Base-by-base conservation (phyloP, 371 early-diverging fungal genomes). In the Mucor irregularis region DNA sequence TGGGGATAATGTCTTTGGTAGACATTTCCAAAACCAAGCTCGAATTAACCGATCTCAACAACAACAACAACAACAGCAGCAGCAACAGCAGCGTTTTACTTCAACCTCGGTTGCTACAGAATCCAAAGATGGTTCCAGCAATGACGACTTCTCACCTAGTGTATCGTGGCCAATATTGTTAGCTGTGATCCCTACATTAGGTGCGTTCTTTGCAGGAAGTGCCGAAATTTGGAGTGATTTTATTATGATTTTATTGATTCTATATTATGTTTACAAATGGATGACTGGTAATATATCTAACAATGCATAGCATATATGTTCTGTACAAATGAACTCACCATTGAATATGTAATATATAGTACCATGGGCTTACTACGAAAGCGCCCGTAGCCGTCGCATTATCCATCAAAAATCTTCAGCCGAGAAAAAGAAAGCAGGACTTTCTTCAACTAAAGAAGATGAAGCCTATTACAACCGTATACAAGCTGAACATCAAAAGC, bases 361-460 rank as follows among this genome's bases (percentile, higher is more conserved):
- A 4, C 88, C 88, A 10, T 88, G 88, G 88, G 74, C 81, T 40
- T 74, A 86, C 42, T 88, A 88, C 57, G 81, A 85, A 62, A 80
- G 84, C 44, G 84, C 86, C 22, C 68, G 80, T 31, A 71, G 73
- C 9, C 60, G 83, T 46, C 71, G 84, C 24, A 61, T 76, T 22
- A 55, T 84, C 10, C 69, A 78, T 58, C 58, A 53, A 19, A 34
- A 37, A 2, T 49, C 52, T 11, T 52, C 52, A 1, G 4, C 30
- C 5, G 52, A 52, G 31, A 52, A 30, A 29, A 29, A 28, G 4
- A 39, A 52, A 29, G 52, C 52, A 9, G 40, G 52, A 6, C 40
- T 52, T 42, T 39, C 39, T 6, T 29, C 39, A 14, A 40, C 33
- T 3, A 39, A 39, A 31, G 22, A 52, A 37, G 45, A 54, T 19